Base-by-base conservation (phyloP, 441 rosid genomes). In the Omphalea diandra region DNA sequence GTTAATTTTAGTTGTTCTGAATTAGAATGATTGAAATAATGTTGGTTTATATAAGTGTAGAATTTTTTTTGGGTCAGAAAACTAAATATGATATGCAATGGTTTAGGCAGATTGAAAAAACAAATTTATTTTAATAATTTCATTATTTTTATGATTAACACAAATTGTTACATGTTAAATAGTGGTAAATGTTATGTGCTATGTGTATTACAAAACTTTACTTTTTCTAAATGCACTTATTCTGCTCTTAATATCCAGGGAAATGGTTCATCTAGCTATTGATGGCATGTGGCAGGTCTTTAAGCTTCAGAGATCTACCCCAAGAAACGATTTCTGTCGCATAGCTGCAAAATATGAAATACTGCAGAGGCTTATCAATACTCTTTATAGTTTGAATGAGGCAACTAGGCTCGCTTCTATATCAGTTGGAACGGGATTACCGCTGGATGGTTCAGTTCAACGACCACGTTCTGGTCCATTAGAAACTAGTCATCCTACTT, bases 281-380 rank as follows among this genome's bases (percentile, higher is more conserved):
- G 99, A 96, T 75, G 97, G 97, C 82, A 91, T 91, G 93, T 96
- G 99, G 99, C 98, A 91, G 84, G 94, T 91, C 71, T 93, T 93
- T 83, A 93, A 93, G 86, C 99, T 96, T 80, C 97, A 86, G 77
- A 82, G 90, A 69, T 91, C 98, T 63, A 96, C 93, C 54, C 91
- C 97, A 24, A 91, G 87, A 81, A 96, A 96, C 50, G 98, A 91
- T 81, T 96, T 96, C 69, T 96, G 99, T 74, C 88, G 88, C 38
- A 90, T 96, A 57, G 99, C 98, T 77, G 97, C 99, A 33, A 96
- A 91, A 77, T 87, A 90, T 80, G 97, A 97, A 60, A 91, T 91
- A 75, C 80, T 96, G 67, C 82, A 78, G 60, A 84, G 98, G 86
- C 89, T 93, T 60, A 87, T 91, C 80, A 96, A 96, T 76, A 91